A percentile compares a stretch with the other conserved stretches of the same genome.
phyloP scores from a whole-genome alignment of 805 yeast species.

The Metschnikowia noctiluminum region DNA sequence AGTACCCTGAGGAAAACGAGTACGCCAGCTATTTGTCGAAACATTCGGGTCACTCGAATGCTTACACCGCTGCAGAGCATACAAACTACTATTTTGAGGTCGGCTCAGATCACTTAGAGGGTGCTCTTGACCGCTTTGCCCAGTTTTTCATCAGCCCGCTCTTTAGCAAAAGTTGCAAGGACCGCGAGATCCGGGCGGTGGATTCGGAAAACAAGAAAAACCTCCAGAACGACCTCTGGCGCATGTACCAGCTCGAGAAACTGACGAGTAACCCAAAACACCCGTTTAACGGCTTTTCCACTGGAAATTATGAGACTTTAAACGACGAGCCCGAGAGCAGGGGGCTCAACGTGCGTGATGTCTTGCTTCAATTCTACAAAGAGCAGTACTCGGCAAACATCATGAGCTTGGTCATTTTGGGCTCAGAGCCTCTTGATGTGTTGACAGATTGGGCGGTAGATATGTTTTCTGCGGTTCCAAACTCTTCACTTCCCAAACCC shows the following conservation, averaged over 20 bases:
- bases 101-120: slow-evolving; percentile 68
- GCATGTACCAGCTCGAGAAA: slow-evolving; percentile 81
- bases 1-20: slow-evolving; percentile 73
- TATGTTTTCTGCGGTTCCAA: slow-evolving; percentile 61
- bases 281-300: slow-evolving; percentile 84
- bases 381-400: slow-evolving; percentile 77
- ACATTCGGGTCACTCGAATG: slow-evolving; percentile 88
- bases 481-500: slow-evolving; percentile 44
- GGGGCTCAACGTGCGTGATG: slow-evolving; percentile 76
- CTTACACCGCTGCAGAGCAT: slow-evolving; percentile 83
- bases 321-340: slow-evolving; percentile 56
- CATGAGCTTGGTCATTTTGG: slow-evolving; percentile 83
- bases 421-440: slow-evolving; percentile 73
- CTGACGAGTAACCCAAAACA: slow-evolving; percentile 68
- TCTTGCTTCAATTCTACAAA: slow-evolving; percentile 70
- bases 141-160: slow-evolving; percentile 89
- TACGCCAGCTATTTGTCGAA: slow-evolving; percentile 70
- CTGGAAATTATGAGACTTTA: slow-evolving; percentile 81
- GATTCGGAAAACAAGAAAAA: slow-evolving; percentile 96
- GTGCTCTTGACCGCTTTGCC: slow-evolving; percentile 88
- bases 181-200: slow-evolving; percentile 90
- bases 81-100: slow-evolving; percentile 92
- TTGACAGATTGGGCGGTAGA: slow-evolving; percentile 68
- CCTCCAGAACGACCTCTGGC: slow-evolving; percentile 85
- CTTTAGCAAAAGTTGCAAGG: slow-evolving; percentile 70